Evolutionary conservation across 495 filamentous ascomycete genomes (phyloP), one percentile per base, ranked within the genome.

Genomic region (Aspergillus panamensis): DNA sequence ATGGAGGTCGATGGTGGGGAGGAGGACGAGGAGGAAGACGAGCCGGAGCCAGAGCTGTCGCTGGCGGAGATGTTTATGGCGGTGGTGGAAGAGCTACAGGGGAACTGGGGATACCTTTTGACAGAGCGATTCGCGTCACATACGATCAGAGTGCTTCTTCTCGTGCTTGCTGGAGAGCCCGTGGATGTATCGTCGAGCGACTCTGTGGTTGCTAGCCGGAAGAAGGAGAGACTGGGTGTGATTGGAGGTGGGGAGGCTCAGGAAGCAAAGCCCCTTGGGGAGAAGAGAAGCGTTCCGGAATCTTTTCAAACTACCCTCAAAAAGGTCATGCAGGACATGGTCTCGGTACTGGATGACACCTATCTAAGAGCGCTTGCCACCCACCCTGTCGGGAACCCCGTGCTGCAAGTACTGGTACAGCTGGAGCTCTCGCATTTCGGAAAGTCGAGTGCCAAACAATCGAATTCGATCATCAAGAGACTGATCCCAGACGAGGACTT

Each of bases 51-150:
- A 30, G 68, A 78, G 40, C 73, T 83, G 3, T 86, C 86, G 16
- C 88, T 97, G 81, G 92, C 96, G 68, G 87, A 86, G 40, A 75
- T 96, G 53, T 96, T 96, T 67, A 78, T 97, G 50, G 75, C 80
- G 58, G 87, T 90, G 14, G 74, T 96, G 20, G 83, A 89, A 55
- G 94, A 97, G 71, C 69, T 98, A 57, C 84, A 95, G 68, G 86
- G 84, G 13, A 86, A 91, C 53, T 79, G 96, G 59, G 85, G 87
- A n/a, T 92, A 84, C 62, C 74, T 97, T 6, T 79, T 97, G 67
- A 90, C 90, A 0, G 89, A 97, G 63, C 78, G 82, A 47, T 97
- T 93, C 67, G 94, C 91, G 9, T 98, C 94, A 9, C 94, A 98
- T 70, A 88, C 87, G 0, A 80, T 98, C 20, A 82, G 94, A 53